These are phyloP conservation scores for Eremothecium coryli DNA, from an alignment of 1,139 yeast genomes.

Conservation along the genomic window DNA sequence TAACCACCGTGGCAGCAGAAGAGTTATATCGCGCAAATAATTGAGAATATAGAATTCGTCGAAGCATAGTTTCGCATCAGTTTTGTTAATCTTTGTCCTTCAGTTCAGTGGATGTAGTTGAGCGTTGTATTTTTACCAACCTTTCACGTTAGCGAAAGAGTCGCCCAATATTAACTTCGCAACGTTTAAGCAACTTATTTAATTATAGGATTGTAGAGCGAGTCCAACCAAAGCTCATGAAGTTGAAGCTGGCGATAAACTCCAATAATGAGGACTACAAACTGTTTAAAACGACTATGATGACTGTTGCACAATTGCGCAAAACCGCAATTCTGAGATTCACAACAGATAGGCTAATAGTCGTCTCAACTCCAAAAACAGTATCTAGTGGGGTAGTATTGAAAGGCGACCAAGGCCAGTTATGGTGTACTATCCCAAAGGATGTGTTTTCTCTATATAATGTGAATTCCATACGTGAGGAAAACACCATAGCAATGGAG, in stretches of 20 bases:
- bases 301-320: constrained; percentile 28
- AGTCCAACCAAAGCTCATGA: constrained; percentile 17
- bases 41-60: too few relatives aligned
- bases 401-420: constrained; percentile 25
- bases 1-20: background rate
- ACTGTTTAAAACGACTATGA: constrained; percentile 25
- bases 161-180: too few relatives aligned
- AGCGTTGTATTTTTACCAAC: too few relatives aligned
- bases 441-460: constrained; percentile 26
- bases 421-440: constrained; percentile 30
- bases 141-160: too few relatives aligned
- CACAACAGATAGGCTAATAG: constrained; percentile 23
- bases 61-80: too few relatives aligned
- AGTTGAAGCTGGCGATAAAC: constrained; percentile 25
- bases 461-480: constrained; percentile 23
- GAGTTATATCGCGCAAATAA: too few relatives aligned
- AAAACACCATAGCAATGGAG: constrained; percentile 28
- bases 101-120: too few relatives aligned
- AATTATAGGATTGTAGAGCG: too few relatives aligned
- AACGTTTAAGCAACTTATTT: too few relatives aligned
- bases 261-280: constrained; percentile 28
- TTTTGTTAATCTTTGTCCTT: too few relatives aligned
- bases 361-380: constrained; percentile 27
- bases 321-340: constrained; percentile 28
- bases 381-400: constrained; percentile 13